These are phyloP conservation scores for Arthromyces matolae DNA, from an alignment of 768 basidiomycete species.

Conservation along the genomic window DNA sequence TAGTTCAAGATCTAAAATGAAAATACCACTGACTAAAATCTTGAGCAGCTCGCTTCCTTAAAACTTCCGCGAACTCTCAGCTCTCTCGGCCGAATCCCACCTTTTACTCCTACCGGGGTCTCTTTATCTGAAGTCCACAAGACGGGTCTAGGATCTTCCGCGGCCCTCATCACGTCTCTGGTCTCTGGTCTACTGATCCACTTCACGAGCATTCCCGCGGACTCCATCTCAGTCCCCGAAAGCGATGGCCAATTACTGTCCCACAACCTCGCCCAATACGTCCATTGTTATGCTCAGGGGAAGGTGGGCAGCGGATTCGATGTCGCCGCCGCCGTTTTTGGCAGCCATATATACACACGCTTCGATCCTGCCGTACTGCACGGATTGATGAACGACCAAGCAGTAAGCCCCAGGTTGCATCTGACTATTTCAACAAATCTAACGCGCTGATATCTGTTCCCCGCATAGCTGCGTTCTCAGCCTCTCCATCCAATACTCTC, in stretches of 20 bases:
- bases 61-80: slow-evolving; percentile 58
- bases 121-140: slow-evolving; percentile 85
- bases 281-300: slow-evolving; percentile 95
- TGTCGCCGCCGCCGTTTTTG: slow-evolving; percentile 89
- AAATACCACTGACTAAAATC: no score
- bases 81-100: slow-evolving; percentile 66
- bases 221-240: slow-evolving; percentile 41
- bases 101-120: slow-evolving; percentile 72
- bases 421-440: background rate
- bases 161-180: slow-evolving; percentile 94
- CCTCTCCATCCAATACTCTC: slow-evolving; percentile 52
- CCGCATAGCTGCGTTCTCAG: slow-evolving; percentile 14
- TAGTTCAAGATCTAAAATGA: no score
- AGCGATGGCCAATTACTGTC: slow-evolving; percentile 57
- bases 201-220: slow-evolving; percentile 53
- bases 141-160: slow-evolving; percentile 95
- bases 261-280: slow-evolving; percentile 92
- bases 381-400: slow-evolving; percentile 56
- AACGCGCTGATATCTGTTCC: background rate
- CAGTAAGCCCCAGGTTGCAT: slow-evolving; percentile 29
- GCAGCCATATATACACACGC: slow-evolving; percentile 89
- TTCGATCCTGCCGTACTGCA: slow-evolving; percentile 74
- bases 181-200: slow-evolving; percentile 83
- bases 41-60: slow-evolving; percentile 55
- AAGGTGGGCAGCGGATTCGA: slow-evolving; percentile 99